Conservation (phyloP, 1,139 yeast species). For the Yamadazyma triangularis region DNA sequence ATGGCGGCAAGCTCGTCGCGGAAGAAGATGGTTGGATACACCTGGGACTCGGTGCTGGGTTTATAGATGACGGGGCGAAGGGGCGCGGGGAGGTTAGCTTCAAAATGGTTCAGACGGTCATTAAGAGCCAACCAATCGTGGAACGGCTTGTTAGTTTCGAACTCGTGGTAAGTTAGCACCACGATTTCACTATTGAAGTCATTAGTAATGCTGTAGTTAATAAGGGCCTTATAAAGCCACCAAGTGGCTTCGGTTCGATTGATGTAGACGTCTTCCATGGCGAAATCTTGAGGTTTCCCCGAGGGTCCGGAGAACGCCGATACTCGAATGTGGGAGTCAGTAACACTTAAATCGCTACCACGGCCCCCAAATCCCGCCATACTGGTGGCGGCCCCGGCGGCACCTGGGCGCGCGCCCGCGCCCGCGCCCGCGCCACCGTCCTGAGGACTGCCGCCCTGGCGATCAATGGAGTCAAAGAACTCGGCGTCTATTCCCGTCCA, state of each 20-base stretch:
- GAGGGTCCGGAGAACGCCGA: too few species aligned
- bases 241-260: constrained; percentile 21
- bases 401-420: too few species aligned
- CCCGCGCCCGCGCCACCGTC: too few species aligned
- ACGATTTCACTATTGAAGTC: constrained; percentile 25
- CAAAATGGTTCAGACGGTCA: constrained; percentile 24
- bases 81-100: constrained; percentile 22
- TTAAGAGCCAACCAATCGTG: constrained; percentile 27
- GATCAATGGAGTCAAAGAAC: constrained; percentile 24
- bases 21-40: constrained; percentile 29
- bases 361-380: too few species aligned
- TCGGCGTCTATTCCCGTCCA: constrained; percentile 32
- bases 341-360: too few species aligned
- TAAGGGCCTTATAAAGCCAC: constrained; percentile 35
- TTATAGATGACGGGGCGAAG: constrained; percentile 30
- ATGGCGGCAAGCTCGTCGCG: constrained; percentile 35
- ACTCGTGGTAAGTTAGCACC: constrained; percentile 24
- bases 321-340: too few species aligned
- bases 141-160: constrained; percentile 17
- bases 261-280: constrained; percentile 9
- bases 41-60: constrained; percentile 18
- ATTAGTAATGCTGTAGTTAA: constrained; percentile 24
- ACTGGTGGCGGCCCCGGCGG: too few species aligned
- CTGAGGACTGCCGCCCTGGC: too few species aligned
- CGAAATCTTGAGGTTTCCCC: too few species aligned